These are phyloP conservation scores for Pluteus cervinus DNA, from an alignment of 768 basidiomycete genomes.

Conservation along the genomic window DNA sequence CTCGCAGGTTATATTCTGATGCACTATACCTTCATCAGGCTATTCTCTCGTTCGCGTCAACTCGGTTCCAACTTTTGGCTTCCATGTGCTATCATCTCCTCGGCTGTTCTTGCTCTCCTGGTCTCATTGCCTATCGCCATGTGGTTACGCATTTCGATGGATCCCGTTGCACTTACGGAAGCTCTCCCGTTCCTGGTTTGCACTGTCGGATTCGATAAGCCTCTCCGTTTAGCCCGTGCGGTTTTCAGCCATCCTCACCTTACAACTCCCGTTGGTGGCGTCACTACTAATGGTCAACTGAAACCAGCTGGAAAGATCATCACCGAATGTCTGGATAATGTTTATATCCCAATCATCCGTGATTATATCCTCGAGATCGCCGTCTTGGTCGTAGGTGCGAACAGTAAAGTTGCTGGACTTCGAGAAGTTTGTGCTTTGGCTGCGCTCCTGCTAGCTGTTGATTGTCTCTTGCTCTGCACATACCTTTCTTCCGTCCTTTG, in stretches of 20 bases:
- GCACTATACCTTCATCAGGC: constrained; percentile 91
- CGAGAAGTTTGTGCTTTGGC: constrained; percentile 94
- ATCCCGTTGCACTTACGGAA: constrained; percentile 90
- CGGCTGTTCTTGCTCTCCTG: constrained; percentile 78
- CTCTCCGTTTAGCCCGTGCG: constrained; percentile 82
- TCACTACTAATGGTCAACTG: constrained; percentile 26
- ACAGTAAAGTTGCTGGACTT: constrained; percentile 81
- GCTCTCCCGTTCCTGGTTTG: constrained; percentile 97
- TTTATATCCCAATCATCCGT: constrained; percentile 79
- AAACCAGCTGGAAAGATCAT: constrained; percentile 82
- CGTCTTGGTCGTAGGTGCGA: constrained; percentile 82
- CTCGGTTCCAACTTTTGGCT: constrained; percentile 65
- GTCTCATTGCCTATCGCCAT: constrained; percentile 73
- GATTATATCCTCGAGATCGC: constrained; percentile 93
- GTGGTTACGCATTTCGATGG: constrained; percentile 77
- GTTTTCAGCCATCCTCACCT: constrained; percentile 82
- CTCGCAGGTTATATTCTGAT: constrained; percentile 91
- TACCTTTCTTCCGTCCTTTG: constrained; percentile 86
- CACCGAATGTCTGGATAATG: constrained; percentile 72
- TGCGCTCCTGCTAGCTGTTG: constrained; percentile 78
- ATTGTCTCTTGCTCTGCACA: constrained; percentile 84
- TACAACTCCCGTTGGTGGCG: constrained; percentile 25
- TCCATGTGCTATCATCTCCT: constrained; percentile 68
- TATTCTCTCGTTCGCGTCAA: constrained; percentile 82
- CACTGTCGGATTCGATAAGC: constrained; percentile 98